phyloP scores from a whole-genome alignment of 1,139 yeast genomes.

The Blastobotrys apis region DNA sequence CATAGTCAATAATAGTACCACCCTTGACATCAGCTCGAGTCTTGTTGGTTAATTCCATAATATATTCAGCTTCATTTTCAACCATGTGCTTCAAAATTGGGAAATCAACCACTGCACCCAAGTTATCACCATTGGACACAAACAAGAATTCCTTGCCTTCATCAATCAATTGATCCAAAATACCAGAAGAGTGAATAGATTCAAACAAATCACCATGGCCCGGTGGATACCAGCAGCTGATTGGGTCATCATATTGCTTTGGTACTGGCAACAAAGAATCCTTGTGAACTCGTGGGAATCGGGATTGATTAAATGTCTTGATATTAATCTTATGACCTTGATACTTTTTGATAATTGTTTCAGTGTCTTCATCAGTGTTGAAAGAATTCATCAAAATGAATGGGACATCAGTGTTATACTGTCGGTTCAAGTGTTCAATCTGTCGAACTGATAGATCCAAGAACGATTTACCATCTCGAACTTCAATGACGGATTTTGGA shows the following conservation, averaged over 20 bases:
- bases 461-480: slow-evolving; percentile 96
- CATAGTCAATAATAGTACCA: slow-evolving; percentile 95
- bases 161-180: slow-evolving; percentile 80
- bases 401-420: slow-evolving; percentile 89
- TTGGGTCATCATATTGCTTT: slow-evolving; percentile 61
- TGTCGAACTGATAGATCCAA: slow-evolving; percentile 94
- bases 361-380: slow-evolving; percentile 95
- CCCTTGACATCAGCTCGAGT: slow-evolving; percentile 99
- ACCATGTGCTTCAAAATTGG: slow-evolving; percentile 90
- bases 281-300: slow-evolving; percentile 92
- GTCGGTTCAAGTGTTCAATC: slow-evolving; percentile 90
- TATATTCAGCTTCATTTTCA: slow-evolving; percentile 85
- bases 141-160: slow-evolving; percentile 94
- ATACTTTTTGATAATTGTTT: slow-evolving; percentile 90
- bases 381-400: slow-evolving; percentile 95
- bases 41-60: slow-evolving; percentile 97
- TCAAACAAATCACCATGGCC: slow-evolving; percentile 99
- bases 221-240: slow-evolving; percentile 96
- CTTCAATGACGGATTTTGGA: slow-evolving; percentile 96
- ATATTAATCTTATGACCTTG: slow-evolving; percentile 95
- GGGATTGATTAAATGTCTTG: slow-evolving; percentile 93
- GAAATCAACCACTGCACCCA: slow-evolving; percentile 96
- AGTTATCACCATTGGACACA: slow-evolving; percentile 96
- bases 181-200: slow-evolving; percentile 83
- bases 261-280: slow-evolving; percentile 96